Conservation (phyloP, 441 rosid species). For the Brassica balearica region DNA sequence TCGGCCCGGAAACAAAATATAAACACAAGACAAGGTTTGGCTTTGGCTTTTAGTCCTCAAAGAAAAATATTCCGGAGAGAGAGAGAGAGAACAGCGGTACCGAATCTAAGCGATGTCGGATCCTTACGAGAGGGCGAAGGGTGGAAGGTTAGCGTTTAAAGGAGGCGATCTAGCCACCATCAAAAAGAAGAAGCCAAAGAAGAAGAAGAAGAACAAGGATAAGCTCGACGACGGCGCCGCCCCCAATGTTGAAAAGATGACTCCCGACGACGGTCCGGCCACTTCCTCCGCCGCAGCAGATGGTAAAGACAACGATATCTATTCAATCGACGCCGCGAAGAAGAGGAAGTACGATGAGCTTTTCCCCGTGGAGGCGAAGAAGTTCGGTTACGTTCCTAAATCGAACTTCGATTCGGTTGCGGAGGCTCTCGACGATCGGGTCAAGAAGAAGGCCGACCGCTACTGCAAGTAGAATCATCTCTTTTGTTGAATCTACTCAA, state of each 20-base stretch:
- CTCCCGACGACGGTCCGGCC: constrained; percentile 31
- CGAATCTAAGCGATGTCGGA: constrained; percentile 57
- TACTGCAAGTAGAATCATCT: constrained; percentile 64
- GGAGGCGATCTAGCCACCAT: constrained; percentile 76
- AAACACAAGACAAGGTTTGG: no score
- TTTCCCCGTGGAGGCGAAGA: constrained; percentile 86
- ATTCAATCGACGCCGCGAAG: constrained; percentile 88
- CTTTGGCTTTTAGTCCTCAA: not conserved
- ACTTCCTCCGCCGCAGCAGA: constrained; percentile 12
- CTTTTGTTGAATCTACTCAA: constrained; percentile 19
- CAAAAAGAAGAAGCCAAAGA: constrained; percentile 55
- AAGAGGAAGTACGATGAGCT: constrained; percentile 78
- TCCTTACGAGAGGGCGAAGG: constrained; percentile 70
- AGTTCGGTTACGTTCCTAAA: constrained; percentile 73
- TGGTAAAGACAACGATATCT: constrained; percentile 49
- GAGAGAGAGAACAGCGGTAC: not conserved
- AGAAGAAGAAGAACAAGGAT: constrained; percentile 53
- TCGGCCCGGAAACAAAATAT: no score
- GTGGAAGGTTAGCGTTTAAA: constrained; percentile 78
- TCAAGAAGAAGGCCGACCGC: constrained; percentile 93
- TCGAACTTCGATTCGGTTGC: constrained; percentile 56
- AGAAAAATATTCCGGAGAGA: not conserved
- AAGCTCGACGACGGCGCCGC: constrained; percentile 23
- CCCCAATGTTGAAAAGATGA: constrained; percentile 5
- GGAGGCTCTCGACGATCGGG: constrained; percentile 90